Evolutionary conservation across 1,139 yeast species (phyloP).

Genomic region (Geotrichum macrosporum): DNA sequence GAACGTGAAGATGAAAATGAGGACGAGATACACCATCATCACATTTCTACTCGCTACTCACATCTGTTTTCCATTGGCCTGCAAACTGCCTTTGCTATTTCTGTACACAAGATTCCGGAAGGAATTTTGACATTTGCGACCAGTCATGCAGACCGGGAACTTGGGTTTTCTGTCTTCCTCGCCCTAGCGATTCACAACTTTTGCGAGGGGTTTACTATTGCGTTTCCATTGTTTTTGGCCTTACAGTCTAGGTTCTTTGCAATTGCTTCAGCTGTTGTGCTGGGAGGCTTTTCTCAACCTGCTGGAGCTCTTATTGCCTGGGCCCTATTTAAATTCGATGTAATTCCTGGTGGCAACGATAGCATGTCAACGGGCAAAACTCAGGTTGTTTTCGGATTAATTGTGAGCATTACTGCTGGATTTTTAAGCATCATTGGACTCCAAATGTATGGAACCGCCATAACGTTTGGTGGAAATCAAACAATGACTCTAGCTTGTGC

Average conservation of each 20-base stretch:
- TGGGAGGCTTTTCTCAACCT: slow-evolving; percentile 88
- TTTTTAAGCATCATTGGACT: slow-evolving; percentile 74
- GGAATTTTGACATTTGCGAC: slow-evolving; percentile 87
- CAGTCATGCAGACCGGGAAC: slow-evolving; percentile 61
- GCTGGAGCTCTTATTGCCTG: slow-evolving; percentile 78
- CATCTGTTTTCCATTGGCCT: slow-evolving; percentile 77
- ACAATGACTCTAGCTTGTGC: slow-evolving; percentile 32
- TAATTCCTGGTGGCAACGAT: slow-evolving; percentile 35
- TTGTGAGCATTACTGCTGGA: slow-evolving; percentile 76
- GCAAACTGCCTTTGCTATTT: slow-evolving; percentile 83
- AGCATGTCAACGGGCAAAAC: slow-evolving; percentile 27
- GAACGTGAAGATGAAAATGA: slow-evolving; percentile 8
- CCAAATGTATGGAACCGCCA: slow-evolving; percentile 80
- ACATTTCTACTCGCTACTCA: slow-evolving; percentile 70
- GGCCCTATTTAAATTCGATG: slow-evolving; percentile 46
- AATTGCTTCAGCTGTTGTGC: slow-evolving; percentile 54
- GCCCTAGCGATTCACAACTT: slow-evolving; percentile 85
- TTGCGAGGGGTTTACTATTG: slow-evolving; percentile 95
- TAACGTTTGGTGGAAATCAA: slow-evolving; percentile 58
- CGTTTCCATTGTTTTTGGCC: slow-evolving; percentile 80
- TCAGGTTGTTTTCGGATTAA: slow-evolving; percentile 48
- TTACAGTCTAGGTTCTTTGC: slow-evolving; percentile 61
- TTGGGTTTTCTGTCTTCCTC: slow-evolving; percentile 76
- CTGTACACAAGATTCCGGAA: slow-evolving; percentile 90
- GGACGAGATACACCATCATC: slow-evolving; percentile 63